Percentiles rank a stretch among this genome's conserved stretches.
phyloP scores from a whole-genome alignment of 352 stramenopile species.

The Globisporangium spinosum region DNA sequence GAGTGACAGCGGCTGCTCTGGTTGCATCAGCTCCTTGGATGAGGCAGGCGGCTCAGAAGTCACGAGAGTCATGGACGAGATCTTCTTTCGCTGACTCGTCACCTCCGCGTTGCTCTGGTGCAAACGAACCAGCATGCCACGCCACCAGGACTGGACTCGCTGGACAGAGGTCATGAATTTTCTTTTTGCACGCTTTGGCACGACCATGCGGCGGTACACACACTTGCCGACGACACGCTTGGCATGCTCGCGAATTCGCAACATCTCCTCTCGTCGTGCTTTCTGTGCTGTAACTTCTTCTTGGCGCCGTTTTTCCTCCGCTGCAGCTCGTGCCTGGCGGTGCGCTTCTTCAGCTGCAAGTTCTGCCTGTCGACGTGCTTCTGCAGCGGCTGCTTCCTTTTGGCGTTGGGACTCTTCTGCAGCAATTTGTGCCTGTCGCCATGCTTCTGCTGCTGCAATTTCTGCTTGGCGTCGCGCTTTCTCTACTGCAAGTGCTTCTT shows the following conservation, averaged over 20 bases:
- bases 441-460: neutral
- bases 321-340: neutral
- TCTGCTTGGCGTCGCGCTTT: neutral
- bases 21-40: slow-evolving; percentile 17
- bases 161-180: slow-evolving; percentile 20
- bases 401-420: neutral
- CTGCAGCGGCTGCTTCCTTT: neutral
- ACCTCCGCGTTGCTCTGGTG: slow-evolving; percentile 35
- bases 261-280: neutral
- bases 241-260: slow-evolving; percentile 3
- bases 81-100: slow-evolving; percentile 50
- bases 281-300: neutral
- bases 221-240: slow-evolving; percentile 9
- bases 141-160: slow-evolving; percentile 68
- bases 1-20: slow-evolving; percentile 47
- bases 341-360: neutral
- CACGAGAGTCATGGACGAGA: slow-evolving; percentile 52
- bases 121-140: slow-evolving; percentile 57
- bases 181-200: slow-evolving; percentile 9
- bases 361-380: slow-evolving; percentile 3
- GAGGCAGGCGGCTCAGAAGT: slow-evolving; percentile 6
- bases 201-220: slow-evolving; percentile 16
- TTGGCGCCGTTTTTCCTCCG: slow-evolving; percentile 3
- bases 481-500: neutral
- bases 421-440: neutral